Evolutionary conservation across 2,329 filamentous ascomycete species (phyloP).

Genomic region (Torrubiellomyces zombiae): DNA sequence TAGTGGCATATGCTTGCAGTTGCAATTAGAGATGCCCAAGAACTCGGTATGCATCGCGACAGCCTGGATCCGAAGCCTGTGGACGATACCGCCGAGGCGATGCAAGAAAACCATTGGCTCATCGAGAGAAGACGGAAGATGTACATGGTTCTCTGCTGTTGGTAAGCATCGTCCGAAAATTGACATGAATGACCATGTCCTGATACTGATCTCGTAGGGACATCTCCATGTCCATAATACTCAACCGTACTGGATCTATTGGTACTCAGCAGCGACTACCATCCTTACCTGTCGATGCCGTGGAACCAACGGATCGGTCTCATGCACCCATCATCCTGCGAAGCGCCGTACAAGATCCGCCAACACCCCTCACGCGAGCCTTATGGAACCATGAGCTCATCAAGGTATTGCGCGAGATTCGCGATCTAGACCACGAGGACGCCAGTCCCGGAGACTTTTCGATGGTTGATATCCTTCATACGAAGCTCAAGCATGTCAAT

Average conservation of each 20-base stretch:
- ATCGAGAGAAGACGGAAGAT: slow-evolving; percentile 37
- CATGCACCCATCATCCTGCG: slow-evolving; percentile 31
- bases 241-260: slow-evolving; percentile 39
- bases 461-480: slow-evolving; percentile 37
- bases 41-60: slow-evolving; percentile 42
- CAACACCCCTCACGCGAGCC: slow-evolving; percentile 36
- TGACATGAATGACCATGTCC: neutral
- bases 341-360: slow-evolving; percentile 29
- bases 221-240: slow-evolving; percentile 32
- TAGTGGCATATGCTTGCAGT: slow-evolving; percentile 40
- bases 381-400: slow-evolving; percentile 33
- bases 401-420: slow-evolving; percentile 33
- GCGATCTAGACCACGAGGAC: slow-evolving; percentile 38
- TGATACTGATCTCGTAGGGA: slow-evolving; percentile 23
- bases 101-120: slow-evolving; percentile 40
- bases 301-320: slow-evolving; percentile 27
- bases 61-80: slow-evolving; percentile 31
- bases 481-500: slow-evolving; percentile 29
- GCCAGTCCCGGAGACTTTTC: slow-evolving; percentile 35
- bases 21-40: slow-evolving; percentile 44
- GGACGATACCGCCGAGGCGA: slow-evolving; percentile 27
- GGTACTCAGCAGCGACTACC: slow-evolving; percentile 30
- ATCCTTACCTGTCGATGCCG: slow-evolving; percentile 35
- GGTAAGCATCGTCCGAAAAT: no score
- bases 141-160: slow-evolving; percentile 35